Evolutionary conservation across 129 eudicot species (phyloP).

Genomic region (Artemisia annua): DNA sequence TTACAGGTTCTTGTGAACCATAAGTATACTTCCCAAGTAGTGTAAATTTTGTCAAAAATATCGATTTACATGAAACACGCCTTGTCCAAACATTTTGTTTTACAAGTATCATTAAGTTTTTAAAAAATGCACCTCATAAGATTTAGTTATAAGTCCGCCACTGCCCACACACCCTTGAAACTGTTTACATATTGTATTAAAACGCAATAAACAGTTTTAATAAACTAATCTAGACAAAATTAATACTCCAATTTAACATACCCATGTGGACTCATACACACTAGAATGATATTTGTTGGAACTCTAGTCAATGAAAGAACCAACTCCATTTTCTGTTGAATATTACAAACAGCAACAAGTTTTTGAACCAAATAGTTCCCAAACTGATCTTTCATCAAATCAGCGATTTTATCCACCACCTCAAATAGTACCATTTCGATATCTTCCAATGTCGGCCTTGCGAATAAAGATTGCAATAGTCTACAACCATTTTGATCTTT

Average conservation of each 20-base stretch:
- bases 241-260: slow-evolving; percentile 32
- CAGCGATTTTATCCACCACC: slow-evolving; percentile 40
- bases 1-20: no score
- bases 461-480: slow-evolving; percentile 37
- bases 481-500: slow-evolving; percentile 55
- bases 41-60: no score
- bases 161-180: no score
- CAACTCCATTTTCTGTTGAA: slow-evolving; percentile 57
- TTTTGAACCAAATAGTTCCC: slow-evolving; percentile 60
- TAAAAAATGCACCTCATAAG: no score
- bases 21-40: no score
- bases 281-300: slow-evolving; percentile 40
- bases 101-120: no score
- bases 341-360: slow-evolving; percentile 52
- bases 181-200: no score
- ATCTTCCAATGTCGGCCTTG: slow-evolving; percentile 40
- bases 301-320: slow-evolving; percentile 38
- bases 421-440: slow-evolving; percentile 48
- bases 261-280: slow-evolving; percentile 65
- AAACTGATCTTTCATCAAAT: slow-evolving; percentile 59
- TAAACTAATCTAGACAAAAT: neutral
- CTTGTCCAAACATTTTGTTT: no score
- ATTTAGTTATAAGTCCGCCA: no score
- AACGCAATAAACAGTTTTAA: neutral
- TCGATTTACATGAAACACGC: no score